Evolutionary conservation across 2,329 filamentous ascomycete species (phyloP), one percentile per base, ranked within the genome.

Genomic region (Monilinia laxa): DNA sequence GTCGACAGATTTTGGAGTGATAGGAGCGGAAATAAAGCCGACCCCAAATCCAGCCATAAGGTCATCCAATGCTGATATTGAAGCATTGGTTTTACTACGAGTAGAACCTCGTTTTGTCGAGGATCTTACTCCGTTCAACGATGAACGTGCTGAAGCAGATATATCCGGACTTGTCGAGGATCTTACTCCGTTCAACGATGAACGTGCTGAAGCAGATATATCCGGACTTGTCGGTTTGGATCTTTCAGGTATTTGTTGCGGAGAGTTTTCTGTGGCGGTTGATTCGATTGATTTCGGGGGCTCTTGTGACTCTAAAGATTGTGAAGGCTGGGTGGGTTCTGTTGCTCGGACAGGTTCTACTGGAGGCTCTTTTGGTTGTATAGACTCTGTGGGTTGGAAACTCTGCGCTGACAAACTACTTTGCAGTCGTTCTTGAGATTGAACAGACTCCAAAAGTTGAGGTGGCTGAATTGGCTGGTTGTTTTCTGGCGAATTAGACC

Each of bases 1-100:
- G 4, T 65, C 55, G 14, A 40, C 7, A 11, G 18, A 14, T 31
- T 52, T 62, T 18, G 23, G 4, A 52, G 55, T 42, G 18, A 42
- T 9, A 14, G 64, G 11, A 35, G 7, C 18, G 42, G 40, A 53
- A 23, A 31, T 23, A 14, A 60, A 60, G 4, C 51, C 58, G 2
- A 45, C 64, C 10, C 64, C 57, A 9, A 69, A 63, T 7, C 45
- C 35, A 23, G 65, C 59, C 65, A 68, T 52, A 20, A 68, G 55
- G 16, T 67, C 65, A 64, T 68, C 67, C 23, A 68, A 59, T 16
- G 67, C 60, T 25, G 58, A 58, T 4, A 67, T 67, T 6, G 53
- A 47, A 49, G 65, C 47, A 12, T 58, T 62, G 3, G 58, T 31
- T 25, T 53, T 59, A 23, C 47, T 10, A 7, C 64, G 45, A 42